Evolutionary conservation across 768 basidiomycete genomes (phyloP), one percentile per base, ranked within the genome.

Genomic region (Crucibulum laeve): DNA sequence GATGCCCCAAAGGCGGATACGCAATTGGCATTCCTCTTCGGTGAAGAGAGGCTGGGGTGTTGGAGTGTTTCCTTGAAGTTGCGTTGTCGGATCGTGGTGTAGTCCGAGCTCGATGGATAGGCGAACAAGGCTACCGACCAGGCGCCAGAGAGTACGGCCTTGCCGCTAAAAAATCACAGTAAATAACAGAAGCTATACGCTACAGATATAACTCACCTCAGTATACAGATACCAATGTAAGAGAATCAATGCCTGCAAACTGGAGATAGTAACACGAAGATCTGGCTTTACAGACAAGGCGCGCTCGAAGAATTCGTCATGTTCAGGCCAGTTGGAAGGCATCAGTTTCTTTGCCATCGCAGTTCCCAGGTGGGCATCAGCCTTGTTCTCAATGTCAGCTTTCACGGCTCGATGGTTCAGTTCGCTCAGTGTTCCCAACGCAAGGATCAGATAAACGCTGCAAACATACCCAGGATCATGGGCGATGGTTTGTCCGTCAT

Each of bases 201-300:
- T 5, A 8, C 5, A 19, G 14, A 11, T 7, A 25, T 22, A 3
- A 55, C 76, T 43, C 50, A 87, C 90, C 74, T 91, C 90, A 17
- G 83, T 89, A 54, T 91, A 92, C 17, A 92, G 73, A 62, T 91
- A 91, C 90, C 88, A 91, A 43, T 92, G 91, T 37, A 91, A 61
- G 4, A 92, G 62, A 19, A 91, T 89, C 42, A 92, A 73, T 0
- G 90, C 86, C 60, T 92, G 90, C 47, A 92, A 64, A 56, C 87
- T 88, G 4, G 83, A 80, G 33, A 91, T 77, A 4, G 88, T 89
- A 56, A 91, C 88, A 7, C 84, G 79, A 33, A 92, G 67, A 49
- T 92, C 87, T 6, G 88, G 86, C 58, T 92, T 91, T 51, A 89
- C 74, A 15, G 76, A 71, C 2, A 91, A 64, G 1, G 88, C 87